Base-by-base conservation (phyloP, 2,329 filamentous ascomycete genomes). In the Colletotrichum euphorbiae region DNA sequence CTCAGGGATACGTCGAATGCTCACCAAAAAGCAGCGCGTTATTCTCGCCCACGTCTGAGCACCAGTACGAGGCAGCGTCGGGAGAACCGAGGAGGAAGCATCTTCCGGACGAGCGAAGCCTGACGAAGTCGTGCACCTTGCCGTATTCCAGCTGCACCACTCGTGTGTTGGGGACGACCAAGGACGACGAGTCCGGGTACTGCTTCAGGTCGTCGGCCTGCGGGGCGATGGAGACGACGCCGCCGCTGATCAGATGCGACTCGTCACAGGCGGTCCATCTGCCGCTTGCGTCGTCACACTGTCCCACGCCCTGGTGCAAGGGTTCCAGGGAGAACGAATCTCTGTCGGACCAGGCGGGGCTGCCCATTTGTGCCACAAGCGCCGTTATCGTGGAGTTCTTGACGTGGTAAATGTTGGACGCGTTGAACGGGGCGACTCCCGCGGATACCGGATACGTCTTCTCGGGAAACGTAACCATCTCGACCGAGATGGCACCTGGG, bases 61-160 rank as follows among this genome's bases (percentile, higher is more conserved):
- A 68, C 65, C 65, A 68, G 33, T 68, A 68, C n/a, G 65, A 65
- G 12, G 65, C 65, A 13, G 46, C 65, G 28, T 19, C 54, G 48
- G 54, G 40, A 15, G 54, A 46, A 12, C 65, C 65, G 3, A 68
- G 61, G 1, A 68, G 46, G 33, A 68, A 54, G 11, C 65, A 68
- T 4, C 28, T 54, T 3, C 65, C 65, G 9, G 31, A 59, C 6
- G 38, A 21, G 11, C 40, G 65, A 0, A 68, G 61, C 3, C 24
- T 31, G 2, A 33, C 33, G 15, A 68, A 61, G 11, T 68, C 61
- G 9, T 24, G 38, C 3, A 68, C 65, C 24, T 21, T 42, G 24
- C 65, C 65, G 42, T 68, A 68, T 15, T 68, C 65, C 0, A 68
- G 31, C 15, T 68, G 65, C 1, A 60, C 54, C 11, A 68, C 54